Base-by-base conservation (phyloP, 73 alveolate species). In the Paramecium caudatum region DNA sequence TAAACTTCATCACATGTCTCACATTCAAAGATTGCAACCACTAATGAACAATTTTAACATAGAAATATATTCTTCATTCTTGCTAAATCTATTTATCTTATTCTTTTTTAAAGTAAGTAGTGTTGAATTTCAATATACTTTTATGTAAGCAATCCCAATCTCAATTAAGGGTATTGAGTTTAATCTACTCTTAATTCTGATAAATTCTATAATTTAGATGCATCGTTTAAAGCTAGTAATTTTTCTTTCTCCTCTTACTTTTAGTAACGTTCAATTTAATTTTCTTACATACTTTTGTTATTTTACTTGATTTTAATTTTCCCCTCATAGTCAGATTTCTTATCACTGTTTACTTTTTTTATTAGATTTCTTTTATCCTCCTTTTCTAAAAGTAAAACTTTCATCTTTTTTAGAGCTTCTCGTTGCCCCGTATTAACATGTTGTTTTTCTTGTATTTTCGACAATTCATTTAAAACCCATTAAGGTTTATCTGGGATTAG, bases 1-100 rank as follows among this genome's bases (percentile, higher is more conserved):
- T 55, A 65, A 25, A 45, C 65, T 19, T 62, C 25, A 36, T 86
- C 93, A 25, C 93, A 86, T 33, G 36, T 90, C 46, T 49, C 47
- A 21, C 93, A 86, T 41, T 86, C 93, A 63, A 62, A 86, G 1
- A 86, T 90, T 37, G 93, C 82, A 19, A 41, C 61, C 3, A n/a
- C 43, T 63, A 37, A 12, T 23, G 43, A 70, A 65, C 93, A 86
- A 15, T 86, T 63, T 19, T 62, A 46, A 63, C 93, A 86, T 3
- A 62, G 39, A 16, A 86, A 62, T 4, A 62, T 41, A n/a, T 80
- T 86, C 34, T 43, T 78, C 7, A 70, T 23, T 25, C 80, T 86
- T 0, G 55, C 27, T 25, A 6, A 9, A 62, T 86, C 93, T 37
- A 86, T 37, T 39, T 86, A 65, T 86, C 68, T 86, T 27, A 86